A percentile compares a stretch with the other conserved stretches of the same genome.
Conservation (phyloP, 1,284 basidiomycete genomes). For the Ustilago xerochloae region DNA sequence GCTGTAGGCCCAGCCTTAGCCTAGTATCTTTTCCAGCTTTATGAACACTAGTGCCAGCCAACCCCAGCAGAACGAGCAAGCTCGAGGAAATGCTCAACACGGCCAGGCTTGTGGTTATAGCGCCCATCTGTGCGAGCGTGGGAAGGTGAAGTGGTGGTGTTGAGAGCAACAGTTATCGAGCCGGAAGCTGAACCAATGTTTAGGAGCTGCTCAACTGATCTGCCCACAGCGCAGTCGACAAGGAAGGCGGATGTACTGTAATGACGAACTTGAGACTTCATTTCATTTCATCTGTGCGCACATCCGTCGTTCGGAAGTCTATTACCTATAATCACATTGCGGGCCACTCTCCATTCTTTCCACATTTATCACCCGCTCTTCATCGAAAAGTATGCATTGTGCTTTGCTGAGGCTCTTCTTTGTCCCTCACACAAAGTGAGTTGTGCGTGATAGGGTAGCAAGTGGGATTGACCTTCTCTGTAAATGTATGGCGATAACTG, state of each 20-base stretch:
- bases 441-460: too few species aligned
- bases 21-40: background rate
- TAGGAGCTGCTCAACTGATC: background rate
- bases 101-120: background rate
- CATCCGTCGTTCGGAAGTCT: background rate
- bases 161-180: background rate
- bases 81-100: slow-evolving; percentile 5
- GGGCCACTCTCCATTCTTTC: background rate
- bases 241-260: background rate
- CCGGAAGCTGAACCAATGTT: background rate
- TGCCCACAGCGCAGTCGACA: background rate
- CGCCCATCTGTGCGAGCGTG: background rate
- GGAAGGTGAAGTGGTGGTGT: background rate
- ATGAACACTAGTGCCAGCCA: background rate
- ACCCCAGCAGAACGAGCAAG: background rate
- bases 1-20: background rate
- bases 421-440: too few species aligned
- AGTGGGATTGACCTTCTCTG: too few species aligned
- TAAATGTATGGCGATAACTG: background rate
- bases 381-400: too few species aligned
- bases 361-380: too few species aligned
- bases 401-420: too few species aligned
- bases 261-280: too few species aligned
- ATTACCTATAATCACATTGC: slow-evolving; percentile 3
- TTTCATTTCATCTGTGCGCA: slow-evolving; percentile 26